Evolutionary conservation across 179 eudicot species (phyloP).

Genomic region (Pouteria campechiana): DNA sequence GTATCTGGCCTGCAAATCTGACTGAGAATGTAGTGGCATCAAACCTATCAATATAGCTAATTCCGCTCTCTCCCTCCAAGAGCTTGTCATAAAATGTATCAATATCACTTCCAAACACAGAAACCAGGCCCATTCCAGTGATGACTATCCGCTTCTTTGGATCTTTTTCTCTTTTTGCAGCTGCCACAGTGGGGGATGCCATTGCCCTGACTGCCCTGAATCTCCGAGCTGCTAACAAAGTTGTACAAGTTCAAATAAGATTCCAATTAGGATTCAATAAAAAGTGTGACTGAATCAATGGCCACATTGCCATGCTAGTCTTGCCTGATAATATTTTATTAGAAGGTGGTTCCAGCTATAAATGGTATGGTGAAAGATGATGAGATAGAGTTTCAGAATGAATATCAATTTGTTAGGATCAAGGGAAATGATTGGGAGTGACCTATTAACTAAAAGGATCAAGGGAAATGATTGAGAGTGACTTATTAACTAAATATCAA

Average conservation of each 20-base stretch:
- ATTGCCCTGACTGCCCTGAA: constrained; percentile 24
- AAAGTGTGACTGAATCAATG: neutral
- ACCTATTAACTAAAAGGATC: no score
- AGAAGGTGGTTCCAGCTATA: neutral
- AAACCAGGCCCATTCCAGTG: constrained; percentile 54
- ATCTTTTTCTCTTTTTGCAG: constrained; percentile 49
- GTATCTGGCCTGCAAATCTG: constrained; percentile 38
- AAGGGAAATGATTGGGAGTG: no score
- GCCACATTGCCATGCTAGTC: no score
- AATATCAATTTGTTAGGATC: no score
- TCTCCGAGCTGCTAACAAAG: constrained; percentile 8
- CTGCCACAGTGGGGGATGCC: constrained; percentile 21
- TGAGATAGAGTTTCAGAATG: no score
- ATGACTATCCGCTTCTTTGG: constrained; percentile 53
- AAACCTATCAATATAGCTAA: constrained; percentile 25
- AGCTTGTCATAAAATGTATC: constrained; percentile 38
- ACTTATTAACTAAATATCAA: no score
- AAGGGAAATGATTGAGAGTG: no score
- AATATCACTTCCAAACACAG: constrained; percentile 36
- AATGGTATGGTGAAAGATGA: no score
- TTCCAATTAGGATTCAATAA: neutral
- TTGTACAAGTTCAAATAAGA: neutral
- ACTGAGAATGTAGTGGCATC: constrained; percentile 31
- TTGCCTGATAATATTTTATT: neutral
- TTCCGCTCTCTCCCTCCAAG: constrained; percentile 41